phyloP scores from a whole-genome alignment of 164 flowering plant species.

The Chloranthus sessilifolius region DNA sequence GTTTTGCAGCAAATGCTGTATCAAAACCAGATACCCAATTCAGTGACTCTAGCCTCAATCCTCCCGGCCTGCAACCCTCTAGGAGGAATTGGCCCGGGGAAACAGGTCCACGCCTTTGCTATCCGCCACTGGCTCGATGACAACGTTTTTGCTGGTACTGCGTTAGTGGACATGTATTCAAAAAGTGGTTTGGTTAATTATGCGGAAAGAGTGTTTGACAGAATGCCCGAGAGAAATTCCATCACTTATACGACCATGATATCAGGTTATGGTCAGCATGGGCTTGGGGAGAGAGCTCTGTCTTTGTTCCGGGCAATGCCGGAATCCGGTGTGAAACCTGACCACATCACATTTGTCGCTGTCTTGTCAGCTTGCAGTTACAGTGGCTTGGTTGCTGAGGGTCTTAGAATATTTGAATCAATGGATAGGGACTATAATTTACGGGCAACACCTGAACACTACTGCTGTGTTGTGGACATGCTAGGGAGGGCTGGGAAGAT shows the following conservation, averaged over 20 bases:
- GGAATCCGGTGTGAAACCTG: conserved; percentile 46
- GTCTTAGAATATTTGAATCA: conserved; percentile 57
- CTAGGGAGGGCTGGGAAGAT: conserved; percentile 84
- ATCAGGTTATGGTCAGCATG: conserved; percentile 82
- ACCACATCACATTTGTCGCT: conserved; percentile 75
- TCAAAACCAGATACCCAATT: conserved; percentile 46
- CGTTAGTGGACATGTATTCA: conserved; percentile 83
- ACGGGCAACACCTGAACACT: conserved; percentile 59
- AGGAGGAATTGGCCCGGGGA: conserved; percentile 54
- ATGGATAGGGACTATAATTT: conserved; percentile 53
- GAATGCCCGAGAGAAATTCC: conserved; percentile 45
- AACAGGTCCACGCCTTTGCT: conserved; percentile 69
- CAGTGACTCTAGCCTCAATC: conserved; percentile 70
- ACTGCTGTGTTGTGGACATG: conserved; percentile 83
- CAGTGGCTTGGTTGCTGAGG: conserved; percentile 73
- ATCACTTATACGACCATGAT: conserved; percentile 87
- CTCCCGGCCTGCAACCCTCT: conserved; percentile 62
- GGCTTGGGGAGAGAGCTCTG: conserved; percentile 68
- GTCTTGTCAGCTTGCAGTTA: conserved; percentile 79
- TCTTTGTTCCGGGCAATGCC: conserved; percentile 52
- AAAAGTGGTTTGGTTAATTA: conserved; percentile 54
- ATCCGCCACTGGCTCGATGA: conserved; percentile 48
- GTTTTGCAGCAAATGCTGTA: conserved; percentile 53
- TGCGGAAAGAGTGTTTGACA: conserved; percentile 51
- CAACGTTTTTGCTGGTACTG: conserved; percentile 72